Evolutionary conservation across 169 alveolate genomes (phyloP).

Genomic region (Eimeria maxima): DNA sequence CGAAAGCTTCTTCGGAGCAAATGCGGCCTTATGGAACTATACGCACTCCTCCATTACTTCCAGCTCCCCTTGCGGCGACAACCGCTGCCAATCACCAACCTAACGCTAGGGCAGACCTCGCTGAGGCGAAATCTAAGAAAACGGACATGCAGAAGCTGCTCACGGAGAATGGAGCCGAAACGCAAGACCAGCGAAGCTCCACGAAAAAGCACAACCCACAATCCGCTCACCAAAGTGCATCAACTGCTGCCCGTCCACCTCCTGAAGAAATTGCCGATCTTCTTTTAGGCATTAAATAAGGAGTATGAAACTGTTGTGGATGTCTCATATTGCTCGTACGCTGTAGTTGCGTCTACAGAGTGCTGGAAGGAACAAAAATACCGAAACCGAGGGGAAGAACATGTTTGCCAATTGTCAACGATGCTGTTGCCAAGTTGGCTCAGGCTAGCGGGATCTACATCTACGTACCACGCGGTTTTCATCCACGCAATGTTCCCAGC

Average conservation of each 20-base stretch:
- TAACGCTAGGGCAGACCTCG: not conserved
- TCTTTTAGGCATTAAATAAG: conserved; percentile 10
- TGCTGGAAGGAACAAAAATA: not conserved
- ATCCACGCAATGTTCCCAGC: not conserved
- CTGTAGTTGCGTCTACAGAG: not conserved
- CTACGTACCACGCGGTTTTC: not conserved
- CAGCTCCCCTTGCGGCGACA: conserved; percentile 6
- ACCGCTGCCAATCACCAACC: not conserved
- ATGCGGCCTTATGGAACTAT: not conserved
- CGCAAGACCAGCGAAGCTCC: not conserved
- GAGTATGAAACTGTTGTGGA: not conserved
- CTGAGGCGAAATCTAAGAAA: not conserved
- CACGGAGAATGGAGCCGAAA: not conserved
- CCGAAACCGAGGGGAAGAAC: not conserved
- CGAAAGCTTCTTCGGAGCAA: not conserved
- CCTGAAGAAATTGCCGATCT: conserved; percentile 12
- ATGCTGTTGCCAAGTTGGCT: not conserved
- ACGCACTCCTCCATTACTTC: not conserved
- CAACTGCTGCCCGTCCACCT: not conserved
- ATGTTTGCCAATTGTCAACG: not conserved
- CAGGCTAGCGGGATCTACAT: not conserved
- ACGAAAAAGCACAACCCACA: not conserved
- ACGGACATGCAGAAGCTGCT: not conserved
- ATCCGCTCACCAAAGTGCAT: not conserved
- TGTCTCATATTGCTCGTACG: too few species aligned